Base-by-base conservation (phyloP, 2,329 filamentous ascomycete species). In the Alternaria gaisen region DNA sequence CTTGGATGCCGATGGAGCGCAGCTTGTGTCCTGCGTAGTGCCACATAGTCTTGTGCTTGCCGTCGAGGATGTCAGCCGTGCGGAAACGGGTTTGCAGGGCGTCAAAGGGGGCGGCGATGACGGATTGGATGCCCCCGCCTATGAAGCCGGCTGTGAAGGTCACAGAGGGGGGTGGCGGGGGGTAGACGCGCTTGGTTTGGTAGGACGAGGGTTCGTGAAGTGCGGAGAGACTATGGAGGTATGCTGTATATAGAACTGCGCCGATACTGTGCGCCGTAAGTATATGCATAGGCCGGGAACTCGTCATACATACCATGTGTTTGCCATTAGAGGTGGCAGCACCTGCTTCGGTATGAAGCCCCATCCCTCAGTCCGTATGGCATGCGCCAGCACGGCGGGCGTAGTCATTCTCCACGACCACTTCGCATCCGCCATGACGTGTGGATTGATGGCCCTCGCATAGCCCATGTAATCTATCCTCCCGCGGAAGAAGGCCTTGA, bases 401-500 rank as follows among this genome's bases (percentile, higher is more conserved):
- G 90, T 91, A 0, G 89, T 91, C 72, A 87, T 85, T 55, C 86
- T 83, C 77, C 89, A 85, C 51, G 86, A 87, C 87, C 87, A 89
- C 58, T 77, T 72, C 28, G 80, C 76, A 24, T 80, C 76, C 42
- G 80, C 78, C 60, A 82, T 76, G 11, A 84, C 79, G 66, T 83
- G 81, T 9, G 87, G 87, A 67, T 87, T 88, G 71, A 90, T 87
- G 60, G 87, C 87, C 75, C 86, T 80, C 26, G 87, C 87, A 79
- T 88, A 88, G 56, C 86, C 86, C 61, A 84, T 84, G 76, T 93
- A 97, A 82, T 97, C 94, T 65, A 97, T 93, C 60, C 94, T 84
- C 1, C 92, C 94, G 63, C 92, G 88, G 80, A 97, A 97, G 77
- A 97, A 97, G 16, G 93, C 91, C 80, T 97, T 97, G 54, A 93